Base-by-base conservation (phyloP, 116 monocot species). In the Posidonia oceanica region DNA sequence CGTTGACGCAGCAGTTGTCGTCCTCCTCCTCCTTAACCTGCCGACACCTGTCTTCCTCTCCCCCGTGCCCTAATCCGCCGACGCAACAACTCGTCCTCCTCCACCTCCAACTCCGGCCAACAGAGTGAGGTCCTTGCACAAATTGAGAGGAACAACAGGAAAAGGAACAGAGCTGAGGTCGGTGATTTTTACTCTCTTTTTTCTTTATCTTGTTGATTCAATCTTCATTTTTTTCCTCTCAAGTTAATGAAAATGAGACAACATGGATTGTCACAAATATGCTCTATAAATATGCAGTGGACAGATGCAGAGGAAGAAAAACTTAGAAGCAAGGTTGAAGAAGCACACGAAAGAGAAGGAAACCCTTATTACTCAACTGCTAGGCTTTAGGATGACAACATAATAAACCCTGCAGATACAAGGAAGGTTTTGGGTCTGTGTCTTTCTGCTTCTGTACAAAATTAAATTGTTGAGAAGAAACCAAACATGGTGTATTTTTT, bases 381-480 rank as follows among this genome's bases (percentile, higher is more conserved):
- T 15, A 96, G 96, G 74, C 81, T 96, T 1, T 96, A 91, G 96
- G 91, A 96, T 67, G 96, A 96, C 70, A 91, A 91, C 71, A 91
- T 96, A 37, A 91, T 96, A 29, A 89, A 91, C 61, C 96, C 93
- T 64, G 88, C 88, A 22, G 93, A 99, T 77, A 99, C 93, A 13
- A 79, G 98, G 61, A 90, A 75, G 79, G 64, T 98, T 59, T 72
- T 99, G 6, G 83, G 98, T 22, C 72, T 93, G 11, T 99, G 98
- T 68, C 71, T 98, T 13, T 80, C 93, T 7, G 76, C 93, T 72
- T 77, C 84, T 22, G 63, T 75, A 44, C 88, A 87, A 60, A 74
- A 69, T n/a, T n/a, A n/a, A n/a, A n/a, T n/a, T 39, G 66, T 59
- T 74, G 72, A 10, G 88, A 86, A 64, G 80, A 81, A 5, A 98